Percentiles rank a stretch among this genome's conserved stretches.
Evolutionary conservation across 2,329 filamentous ascomycete genomes (phyloP).

Genomic region (Meredithiella fracta): DNA sequence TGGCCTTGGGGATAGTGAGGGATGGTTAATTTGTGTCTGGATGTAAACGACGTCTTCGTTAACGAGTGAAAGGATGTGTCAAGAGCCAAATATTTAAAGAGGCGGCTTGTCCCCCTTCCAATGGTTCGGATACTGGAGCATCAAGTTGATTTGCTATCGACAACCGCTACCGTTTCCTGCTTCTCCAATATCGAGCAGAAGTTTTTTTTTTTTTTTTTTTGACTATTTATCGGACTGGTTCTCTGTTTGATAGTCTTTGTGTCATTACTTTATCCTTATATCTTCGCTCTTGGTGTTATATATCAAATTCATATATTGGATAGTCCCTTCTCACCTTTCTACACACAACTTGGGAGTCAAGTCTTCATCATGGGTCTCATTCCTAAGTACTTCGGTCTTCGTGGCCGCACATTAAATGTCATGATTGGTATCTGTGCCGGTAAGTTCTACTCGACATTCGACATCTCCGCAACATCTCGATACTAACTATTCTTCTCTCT

Average conservation of each 20-base stretch:
- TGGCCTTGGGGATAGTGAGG: neutral
- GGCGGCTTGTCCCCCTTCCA: neutral
- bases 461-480: neutral
- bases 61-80: neutral
- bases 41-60: neutral
- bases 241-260: no score
- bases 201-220: no score
- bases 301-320: neutral
- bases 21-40: neutral
- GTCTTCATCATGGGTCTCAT: slow-evolving; percentile 8
- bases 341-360: neutral
- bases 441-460: slow-evolving; percentile 9
- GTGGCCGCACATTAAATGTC: slow-evolving; percentile 15
- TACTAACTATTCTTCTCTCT: neutral
- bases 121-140: neutral
- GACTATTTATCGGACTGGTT: no score
- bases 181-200: neutral
- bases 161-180: neutral
- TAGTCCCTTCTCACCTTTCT: neutral
- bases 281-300: neutral
- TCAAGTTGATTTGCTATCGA: neutral
- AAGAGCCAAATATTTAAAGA: neutral
- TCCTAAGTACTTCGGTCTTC: slow-evolving; percentile 15
- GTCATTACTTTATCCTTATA: no score
- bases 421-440: slow-evolving; percentile 16